Conservation (phyloP, 495 filamentous ascomycete genomes). For the Talaromyces thailandensis region DNA sequence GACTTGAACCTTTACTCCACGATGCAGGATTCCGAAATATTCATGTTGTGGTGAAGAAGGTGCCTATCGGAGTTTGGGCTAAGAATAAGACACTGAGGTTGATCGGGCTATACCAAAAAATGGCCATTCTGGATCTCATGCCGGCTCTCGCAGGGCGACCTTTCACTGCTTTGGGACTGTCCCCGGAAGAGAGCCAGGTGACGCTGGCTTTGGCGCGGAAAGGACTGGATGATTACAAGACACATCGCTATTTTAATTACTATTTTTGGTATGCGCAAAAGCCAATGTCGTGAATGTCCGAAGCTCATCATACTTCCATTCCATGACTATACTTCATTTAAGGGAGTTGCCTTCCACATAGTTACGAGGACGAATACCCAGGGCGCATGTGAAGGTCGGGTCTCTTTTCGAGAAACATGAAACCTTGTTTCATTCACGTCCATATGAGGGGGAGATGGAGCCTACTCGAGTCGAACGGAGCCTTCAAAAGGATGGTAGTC, state of each 20-base stretch:
- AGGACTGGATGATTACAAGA: not conserved
- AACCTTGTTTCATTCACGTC: not conserved
- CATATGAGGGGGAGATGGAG: not conserved
- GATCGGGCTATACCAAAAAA: constrained; percentile 4
- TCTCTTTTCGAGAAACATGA: not conserved
- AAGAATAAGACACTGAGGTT: constrained; percentile 9
- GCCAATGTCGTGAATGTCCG: not conserved
- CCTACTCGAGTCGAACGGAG: not conserved
- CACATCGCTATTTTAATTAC: constrained; percentile 3
- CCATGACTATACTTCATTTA: not conserved
- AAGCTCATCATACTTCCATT: not conserved
- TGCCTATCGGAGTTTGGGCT: constrained; percentile 17
- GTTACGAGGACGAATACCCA: not conserved
- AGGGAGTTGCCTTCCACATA: not conserved
- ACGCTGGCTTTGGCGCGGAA: constrained; percentile 1
- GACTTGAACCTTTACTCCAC: constrained; percentile 13
- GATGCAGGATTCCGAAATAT: constrained; percentile 52
- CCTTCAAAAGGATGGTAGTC: constrained; percentile 35
- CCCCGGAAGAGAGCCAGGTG: not conserved
- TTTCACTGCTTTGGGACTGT: not conserved
- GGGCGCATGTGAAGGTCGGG: not conserved
- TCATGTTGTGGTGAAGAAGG: constrained; percentile 7
- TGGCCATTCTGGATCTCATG: constrained; percentile 1
- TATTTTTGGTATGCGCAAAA: constrained; percentile 5
- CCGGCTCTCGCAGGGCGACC: not conserved